These are phyloP conservation scores for Gracilaria gracilis DNA, from an alignment of 23 red algal genomes.

Conservation along the genomic window DNA sequence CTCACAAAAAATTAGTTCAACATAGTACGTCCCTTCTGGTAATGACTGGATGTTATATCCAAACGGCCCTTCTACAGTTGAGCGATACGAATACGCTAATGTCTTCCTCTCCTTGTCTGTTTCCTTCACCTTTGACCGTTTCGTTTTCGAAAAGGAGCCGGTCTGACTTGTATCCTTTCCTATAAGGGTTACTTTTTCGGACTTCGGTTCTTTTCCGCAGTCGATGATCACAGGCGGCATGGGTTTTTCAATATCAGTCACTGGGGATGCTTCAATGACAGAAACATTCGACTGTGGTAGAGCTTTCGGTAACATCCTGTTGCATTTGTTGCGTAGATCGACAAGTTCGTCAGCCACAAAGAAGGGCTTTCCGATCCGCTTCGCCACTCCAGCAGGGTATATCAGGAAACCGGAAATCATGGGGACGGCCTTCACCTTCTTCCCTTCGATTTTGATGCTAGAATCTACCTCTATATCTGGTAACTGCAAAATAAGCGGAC, in stretches of 20 bases:
- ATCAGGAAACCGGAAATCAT: neutral
- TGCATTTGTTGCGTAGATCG: neutral
- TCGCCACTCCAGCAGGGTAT: neutral
- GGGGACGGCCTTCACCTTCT: neutral
- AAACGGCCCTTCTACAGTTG: neutral
- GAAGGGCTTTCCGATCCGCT: neutral
- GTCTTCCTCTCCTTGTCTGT: neutral
- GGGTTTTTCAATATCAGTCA: neutral
- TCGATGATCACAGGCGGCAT: too few relatives aligned
- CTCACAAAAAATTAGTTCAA: neutral
- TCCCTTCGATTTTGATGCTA: neutral
- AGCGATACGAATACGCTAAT: neutral
- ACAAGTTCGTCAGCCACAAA: neutral
- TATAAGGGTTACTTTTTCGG: neutral
- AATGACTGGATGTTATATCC: neutral
- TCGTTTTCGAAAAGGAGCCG: neutral
- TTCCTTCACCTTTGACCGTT: neutral
- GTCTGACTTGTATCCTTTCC: neutral
- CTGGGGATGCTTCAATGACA: neutral
- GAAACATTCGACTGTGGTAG: neutral
- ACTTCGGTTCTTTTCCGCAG: too few relatives aligned
- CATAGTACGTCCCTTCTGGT: neutral
- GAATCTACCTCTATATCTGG: neutral
- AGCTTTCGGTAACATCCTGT: neutral
- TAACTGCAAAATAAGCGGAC: neutral